A percentile compares a stretch with the other conserved stretches of the same genome.
Evolutionary conservation across 2,329 filamentous ascomycete species (phyloP).

Genomic region (Chaetomium sp.): DNA sequence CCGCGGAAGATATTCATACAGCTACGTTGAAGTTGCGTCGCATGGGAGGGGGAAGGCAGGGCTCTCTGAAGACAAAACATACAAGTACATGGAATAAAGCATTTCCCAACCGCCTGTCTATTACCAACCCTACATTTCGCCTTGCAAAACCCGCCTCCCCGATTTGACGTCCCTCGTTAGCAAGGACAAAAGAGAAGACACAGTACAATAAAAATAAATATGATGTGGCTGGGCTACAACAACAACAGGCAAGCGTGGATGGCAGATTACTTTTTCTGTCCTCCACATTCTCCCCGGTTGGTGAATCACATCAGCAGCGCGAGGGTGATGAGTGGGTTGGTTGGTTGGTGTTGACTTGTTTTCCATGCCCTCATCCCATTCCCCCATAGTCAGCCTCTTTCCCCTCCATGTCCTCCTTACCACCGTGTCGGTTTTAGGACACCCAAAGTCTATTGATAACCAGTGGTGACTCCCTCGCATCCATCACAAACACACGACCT

Average conservation of each 20-base stretch:
- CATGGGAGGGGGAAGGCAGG: too few relatives aligned
- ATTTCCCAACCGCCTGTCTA: constrained; percentile 20
- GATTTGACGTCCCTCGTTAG: background rate
- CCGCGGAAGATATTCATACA: too few relatives aligned
- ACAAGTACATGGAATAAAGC: constrained; percentile 18
- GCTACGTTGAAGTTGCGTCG: too few relatives aligned
- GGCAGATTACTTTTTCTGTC: too few relatives aligned
- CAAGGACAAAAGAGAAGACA: constrained; percentile 11
- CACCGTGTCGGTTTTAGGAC: too few relatives aligned
- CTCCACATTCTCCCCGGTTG: too few relatives aligned
- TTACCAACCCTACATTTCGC: constrained; percentile 20
- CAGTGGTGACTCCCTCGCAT: background rate
- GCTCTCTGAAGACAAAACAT: constrained; percentile 13
- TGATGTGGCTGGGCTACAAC: constrained; percentile 3
- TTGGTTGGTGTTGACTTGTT: too few relatives aligned
- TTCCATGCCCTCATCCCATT: background rate
- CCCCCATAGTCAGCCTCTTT: background rate
- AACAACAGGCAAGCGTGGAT: background rate
- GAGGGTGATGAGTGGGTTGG: too few relatives aligned
- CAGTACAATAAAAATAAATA: too few relatives aligned
- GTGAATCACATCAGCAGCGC: too few relatives aligned
- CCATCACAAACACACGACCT: background rate
- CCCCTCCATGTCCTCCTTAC: too few relatives aligned
- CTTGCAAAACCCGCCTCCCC: constrained; percentile 13
- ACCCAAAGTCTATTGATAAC: too few relatives aligned